phyloP scores from a whole-genome alignment of 169 alveolate genomes.

The Cryptosporidium viatorum region DNA sequence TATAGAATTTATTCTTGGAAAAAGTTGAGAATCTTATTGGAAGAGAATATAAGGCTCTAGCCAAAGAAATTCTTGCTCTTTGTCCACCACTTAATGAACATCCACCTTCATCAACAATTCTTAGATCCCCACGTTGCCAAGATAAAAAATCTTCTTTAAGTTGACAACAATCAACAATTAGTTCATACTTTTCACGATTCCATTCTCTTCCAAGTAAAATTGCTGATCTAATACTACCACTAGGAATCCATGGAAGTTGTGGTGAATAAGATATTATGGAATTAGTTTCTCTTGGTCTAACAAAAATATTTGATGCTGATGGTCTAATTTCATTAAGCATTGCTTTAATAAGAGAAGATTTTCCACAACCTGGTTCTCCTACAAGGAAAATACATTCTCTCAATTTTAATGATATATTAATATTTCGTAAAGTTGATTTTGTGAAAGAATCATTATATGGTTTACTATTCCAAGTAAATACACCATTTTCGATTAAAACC shows the following conservation, averaged over 20 bases:
- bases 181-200: constrained; percentile 79
- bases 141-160: constrained; percentile 80
- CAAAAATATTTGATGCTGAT: constrained; percentile 75
- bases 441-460: background rate
- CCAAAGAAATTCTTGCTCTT: constrained; percentile 91
- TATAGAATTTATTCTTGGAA: background rate
- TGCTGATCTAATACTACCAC: constrained; percentile 85
- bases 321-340: constrained; percentile 79
- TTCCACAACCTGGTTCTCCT: constrained; percentile 87
- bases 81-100: constrained; percentile 93
- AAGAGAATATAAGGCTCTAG: constrained; percentile 90
- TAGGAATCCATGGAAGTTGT: constrained; percentile 85
- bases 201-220: constrained; percentile 83
- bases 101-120: constrained; percentile 89
- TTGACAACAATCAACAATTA: constrained; percentile 80
- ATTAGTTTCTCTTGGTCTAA: constrained; percentile 72
- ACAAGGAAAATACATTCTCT: constrained; percentile 57
- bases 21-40: constrained; percentile 19
- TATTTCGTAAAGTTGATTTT: constrained; percentile 29
- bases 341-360: constrained; percentile 83
- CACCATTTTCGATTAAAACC: constrained; percentile 29
- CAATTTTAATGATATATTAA: constrained; percentile 9
- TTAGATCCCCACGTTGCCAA: constrained; percentile 82
- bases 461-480: constrained; percentile 40
- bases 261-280: constrained; percentile 82